Evolutionary conservation across 805 yeast species (phyloP).

Genomic region (Candida dajiaensis): DNA sequence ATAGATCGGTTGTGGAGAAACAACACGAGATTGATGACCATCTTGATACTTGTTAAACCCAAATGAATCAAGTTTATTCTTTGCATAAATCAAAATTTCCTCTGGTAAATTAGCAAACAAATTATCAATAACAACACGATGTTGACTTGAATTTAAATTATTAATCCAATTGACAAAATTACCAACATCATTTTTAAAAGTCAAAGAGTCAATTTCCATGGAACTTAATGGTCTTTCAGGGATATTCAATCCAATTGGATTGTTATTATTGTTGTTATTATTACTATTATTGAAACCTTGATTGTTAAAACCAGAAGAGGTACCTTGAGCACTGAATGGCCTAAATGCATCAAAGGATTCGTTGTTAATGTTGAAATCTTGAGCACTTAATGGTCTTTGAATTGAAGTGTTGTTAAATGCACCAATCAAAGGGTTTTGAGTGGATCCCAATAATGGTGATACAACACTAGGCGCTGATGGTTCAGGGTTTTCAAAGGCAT

Average conservation of each 20-base stretch:
- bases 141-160: constrained; percentile 44
- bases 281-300: background rate
- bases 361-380: constrained; percentile 11
- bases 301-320: background rate
- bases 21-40: constrained; percentile 6
- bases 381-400: constrained; percentile 24
- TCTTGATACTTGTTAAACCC: background rate
- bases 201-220: constrained; percentile 26
- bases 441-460: constrained; percentile 22
- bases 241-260: background rate
- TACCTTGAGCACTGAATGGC: constrained; percentile 18
- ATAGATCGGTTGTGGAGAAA: constrained; percentile 19
- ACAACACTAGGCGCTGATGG: constrained; percentile 13
- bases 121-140: constrained; percentile 47
- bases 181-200: constrained; percentile 45
- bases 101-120: constrained; percentile 44
- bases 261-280: background rate
- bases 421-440: constrained; percentile 12
- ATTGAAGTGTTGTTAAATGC: constrained; percentile 7
- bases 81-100: constrained; percentile 45
- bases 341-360: constrained; percentile 12
- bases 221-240: constrained; percentile 26
- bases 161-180: constrained; percentile 46
- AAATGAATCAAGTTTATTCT: constrained; percentile 35
- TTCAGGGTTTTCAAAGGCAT: constrained; percentile 22